phyloP scores from a whole-genome alignment of 345 rosid species.

The Viola odorata region DNA sequence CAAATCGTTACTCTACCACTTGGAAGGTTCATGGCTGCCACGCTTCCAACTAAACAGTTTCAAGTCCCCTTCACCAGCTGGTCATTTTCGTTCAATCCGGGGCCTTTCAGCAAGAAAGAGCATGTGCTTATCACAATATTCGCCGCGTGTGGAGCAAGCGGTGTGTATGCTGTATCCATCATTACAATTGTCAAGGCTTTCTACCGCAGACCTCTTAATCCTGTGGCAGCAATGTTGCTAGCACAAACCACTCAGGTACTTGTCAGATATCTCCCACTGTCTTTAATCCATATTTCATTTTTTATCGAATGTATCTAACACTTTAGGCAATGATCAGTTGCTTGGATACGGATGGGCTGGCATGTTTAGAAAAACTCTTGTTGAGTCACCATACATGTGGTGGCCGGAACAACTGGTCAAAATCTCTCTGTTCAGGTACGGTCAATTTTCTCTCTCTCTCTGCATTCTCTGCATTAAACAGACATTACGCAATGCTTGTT shows the following conservation, averaged over 20 bases:
- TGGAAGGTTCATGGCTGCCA: slow-evolving; percentile 37
- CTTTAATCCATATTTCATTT: not conserved
- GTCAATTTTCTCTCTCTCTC: no score
- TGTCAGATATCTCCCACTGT: not conserved
- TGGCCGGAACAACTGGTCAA: slow-evolving; percentile 52
- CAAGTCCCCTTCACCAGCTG: slow-evolving; percentile 32
- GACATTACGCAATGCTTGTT: not conserved
- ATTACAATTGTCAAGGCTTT: slow-evolving; percentile 40
- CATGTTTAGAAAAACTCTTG: slow-evolving; percentile 42
- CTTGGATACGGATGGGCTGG: slow-evolving; percentile 60
- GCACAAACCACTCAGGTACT: slow-evolving; percentile 40
- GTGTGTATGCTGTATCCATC: slow-evolving; percentile 34
- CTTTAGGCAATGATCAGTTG: slow-evolving; percentile 25
- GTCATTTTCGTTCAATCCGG: slow-evolving; percentile 47
- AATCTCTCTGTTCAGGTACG: slow-evolving; percentile 39
- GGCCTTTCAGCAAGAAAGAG: slow-evolving; percentile 55
- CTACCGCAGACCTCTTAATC: slow-evolving; percentile 24
- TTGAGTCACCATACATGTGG: slow-evolving; percentile 58
- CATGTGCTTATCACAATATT: slow-evolving; percentile 53
- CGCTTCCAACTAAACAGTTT: slow-evolving; percentile 25
- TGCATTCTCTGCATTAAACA: not conserved
- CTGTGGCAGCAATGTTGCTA: slow-evolving; percentile 30
- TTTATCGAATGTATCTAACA: not conserved
- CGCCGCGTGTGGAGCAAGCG: slow-evolving; percentile 37
- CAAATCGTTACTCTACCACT: slow-evolving; percentile 32